These are phyloP conservation scores for Ehretia macrophylla DNA, from an alignment of 257 asterid genomes.

Conservation along the genomic window DNA sequence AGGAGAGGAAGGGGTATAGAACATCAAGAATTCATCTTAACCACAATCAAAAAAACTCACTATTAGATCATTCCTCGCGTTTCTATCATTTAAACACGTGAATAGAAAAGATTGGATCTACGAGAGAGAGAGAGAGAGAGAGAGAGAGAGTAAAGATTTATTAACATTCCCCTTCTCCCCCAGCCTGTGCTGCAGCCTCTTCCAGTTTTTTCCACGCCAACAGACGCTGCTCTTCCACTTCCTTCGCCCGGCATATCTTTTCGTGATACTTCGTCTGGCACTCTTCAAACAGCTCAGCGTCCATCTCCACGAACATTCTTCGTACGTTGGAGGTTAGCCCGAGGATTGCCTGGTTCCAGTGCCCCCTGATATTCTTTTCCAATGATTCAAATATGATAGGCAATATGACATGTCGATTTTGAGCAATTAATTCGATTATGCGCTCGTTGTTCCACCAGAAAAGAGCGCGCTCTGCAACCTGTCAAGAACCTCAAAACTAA, in stretches of 20 bases:
- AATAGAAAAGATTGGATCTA: background rate
- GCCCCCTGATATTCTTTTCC: constrained; percentile 63
- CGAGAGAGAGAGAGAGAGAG: background rate
- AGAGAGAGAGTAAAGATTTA: background rate
- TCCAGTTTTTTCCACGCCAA: constrained; percentile 74
- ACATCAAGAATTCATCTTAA: background rate
- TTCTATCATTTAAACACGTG: background rate
- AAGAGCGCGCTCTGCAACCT: constrained; percentile 95
- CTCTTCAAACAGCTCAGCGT: constrained; percentile 67
- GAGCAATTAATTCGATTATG: constrained; percentile 71
- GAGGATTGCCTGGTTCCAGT: constrained; percentile 84
- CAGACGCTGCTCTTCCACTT: constrained; percentile 46
- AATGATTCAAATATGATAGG: constrained; percentile 77
- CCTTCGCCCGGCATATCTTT: constrained; percentile 50
- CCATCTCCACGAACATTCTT: constrained; percentile 88
- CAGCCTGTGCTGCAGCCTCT: constrained; percentile 51
- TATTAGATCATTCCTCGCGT: background rate
- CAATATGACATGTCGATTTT: constrained; percentile 56
- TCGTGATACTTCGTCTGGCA: constrained; percentile 63
- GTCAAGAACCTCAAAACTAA: constrained; percentile 15
- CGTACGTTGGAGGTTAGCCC: constrained; percentile 77
- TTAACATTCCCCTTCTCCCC: background rate
- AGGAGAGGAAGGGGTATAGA: no score
- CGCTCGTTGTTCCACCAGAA: constrained; percentile 96
- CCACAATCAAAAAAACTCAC: background rate